Base-by-base conservation (phyloP, 352 stramenopile genomes). In the Phytopythium vexans region DNA sequence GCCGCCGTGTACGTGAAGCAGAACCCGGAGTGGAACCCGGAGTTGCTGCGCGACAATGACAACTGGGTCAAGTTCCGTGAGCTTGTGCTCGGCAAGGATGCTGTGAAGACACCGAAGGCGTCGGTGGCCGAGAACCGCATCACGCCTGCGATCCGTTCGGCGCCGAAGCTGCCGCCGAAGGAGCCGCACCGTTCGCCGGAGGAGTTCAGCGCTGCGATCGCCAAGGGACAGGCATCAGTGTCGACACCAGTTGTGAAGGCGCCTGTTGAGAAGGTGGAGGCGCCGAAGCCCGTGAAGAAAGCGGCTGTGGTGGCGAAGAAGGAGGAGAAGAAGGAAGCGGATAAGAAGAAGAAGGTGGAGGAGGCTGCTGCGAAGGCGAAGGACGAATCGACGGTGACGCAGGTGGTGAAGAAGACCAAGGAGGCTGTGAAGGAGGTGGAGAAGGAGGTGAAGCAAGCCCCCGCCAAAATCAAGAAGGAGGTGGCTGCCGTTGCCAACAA, bases 11-110 rank as follows among this genome's bases (percentile, higher is more conserved):
- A 92, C 56, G 62, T 91, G 16, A 82, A 83, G 48, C 69, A 89
- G 64, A 88, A 93, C 63, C 83, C 81, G 36, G 49, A 85, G 40
- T 93, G 82, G 77, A 93, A 93, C 61, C 83, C 83, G 21, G 63
- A 72, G 16, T 36, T 64, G 41, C 60, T 93, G 37, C 68, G 70
- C 38, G 68, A 80, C 36, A 75, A 92, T 54, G 64, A 69, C 38
- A 75, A 76, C 32, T 92, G 81, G 76, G 62, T 86, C 49, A 75
- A 80, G 58, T 90, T 92, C 67, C 82, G 82, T 21, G 75, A 88
- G 56, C 54, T 89, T 38, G 77, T 88, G 58, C 73, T 92, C 42
- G 72, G 68, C 31, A 62, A 71, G 43, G 68, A 64, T 9, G 46
- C 44, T 42, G 14, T 12, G 2, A 49, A 52, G 21, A 10, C 50